These are phyloP conservation scores for Tagetes erecta DNA, from an alignment of 129 eudicot species.

Conservation along the genomic window DNA sequence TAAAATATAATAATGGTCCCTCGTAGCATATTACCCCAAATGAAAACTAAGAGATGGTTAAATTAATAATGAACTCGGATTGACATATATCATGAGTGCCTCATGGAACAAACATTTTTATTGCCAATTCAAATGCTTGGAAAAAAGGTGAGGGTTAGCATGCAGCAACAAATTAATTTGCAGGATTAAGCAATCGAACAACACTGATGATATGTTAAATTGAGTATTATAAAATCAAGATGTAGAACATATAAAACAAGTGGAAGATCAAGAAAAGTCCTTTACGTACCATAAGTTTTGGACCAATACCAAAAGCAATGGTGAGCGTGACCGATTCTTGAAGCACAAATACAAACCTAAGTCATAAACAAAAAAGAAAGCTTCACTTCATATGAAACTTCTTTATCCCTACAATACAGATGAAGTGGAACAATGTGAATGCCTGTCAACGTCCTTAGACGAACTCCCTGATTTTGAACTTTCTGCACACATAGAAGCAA, in stretches of 20 bases:
- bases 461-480: conserved; percentile 74
- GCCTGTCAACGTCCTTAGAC: conserved; percentile 81
- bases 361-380: conserved; percentile 21
- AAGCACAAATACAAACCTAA: conserved; percentile 84
- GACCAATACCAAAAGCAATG: conserved; percentile 43
- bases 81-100: too few relatives aligned
- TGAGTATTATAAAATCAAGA: conserved; percentile 9
- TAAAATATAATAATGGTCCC: too few relatives aligned
- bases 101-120: too few relatives aligned
- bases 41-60: too few relatives aligned
- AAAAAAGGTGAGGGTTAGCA: too few relatives aligned
- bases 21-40: too few relatives aligned
- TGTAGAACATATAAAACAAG: background rate
- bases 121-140: too few relatives aligned
- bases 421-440: background rate
- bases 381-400: conserved; percentile 1
- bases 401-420: background rate
- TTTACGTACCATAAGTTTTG: conserved; percentile 53
- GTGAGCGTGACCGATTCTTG: conserved; percentile 62
- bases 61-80: too few relatives aligned
- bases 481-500: conserved; percentile 48
- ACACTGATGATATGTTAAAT: background rate
- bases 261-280: conserved; percentile 15
- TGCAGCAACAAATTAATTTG: too few relatives aligned
- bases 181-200: too few relatives aligned